Conservation (phyloP, 108 stramenopile genomes). For the Cyclotella sp. region DNA sequence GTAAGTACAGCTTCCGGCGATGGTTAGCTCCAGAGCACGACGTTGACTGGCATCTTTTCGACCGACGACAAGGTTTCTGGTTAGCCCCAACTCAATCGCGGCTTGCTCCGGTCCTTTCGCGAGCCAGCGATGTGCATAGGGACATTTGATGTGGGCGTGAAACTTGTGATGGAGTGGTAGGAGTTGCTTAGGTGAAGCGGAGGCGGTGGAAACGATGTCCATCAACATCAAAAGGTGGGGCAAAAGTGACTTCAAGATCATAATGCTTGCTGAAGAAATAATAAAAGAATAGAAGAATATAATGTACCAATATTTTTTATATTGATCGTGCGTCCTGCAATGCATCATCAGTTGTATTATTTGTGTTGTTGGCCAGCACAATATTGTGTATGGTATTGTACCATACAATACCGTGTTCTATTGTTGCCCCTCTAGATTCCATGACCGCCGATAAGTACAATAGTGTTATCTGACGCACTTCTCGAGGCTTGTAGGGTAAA, state of each 20-base stretch:
- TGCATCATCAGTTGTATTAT: no score
- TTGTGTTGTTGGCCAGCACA: no score
- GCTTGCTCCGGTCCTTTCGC: constrained; percentile 54
- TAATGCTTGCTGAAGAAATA: constrained; percentile 4
- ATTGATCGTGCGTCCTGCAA: no score
- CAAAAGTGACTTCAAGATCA: not conserved
- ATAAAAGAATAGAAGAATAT: no score
- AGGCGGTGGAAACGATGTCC: no score
- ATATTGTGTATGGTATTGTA: no score
- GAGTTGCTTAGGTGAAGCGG: not conserved
- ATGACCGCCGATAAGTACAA: no score
- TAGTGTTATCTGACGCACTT: no score
- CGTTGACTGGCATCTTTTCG: not conserved
- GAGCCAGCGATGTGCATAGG: constrained; percentile 53
- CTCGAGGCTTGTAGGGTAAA: no score
- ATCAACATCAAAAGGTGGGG: not conserved
- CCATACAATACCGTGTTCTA: no score
- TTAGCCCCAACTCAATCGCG: constrained; percentile 38
- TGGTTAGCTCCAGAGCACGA: constrained; percentile 4
- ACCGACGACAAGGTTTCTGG: not conserved
- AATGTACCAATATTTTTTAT: no score
- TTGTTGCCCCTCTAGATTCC: no score
- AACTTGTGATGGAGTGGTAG: constrained; percentile 31
- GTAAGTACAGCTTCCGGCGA: constrained; percentile 37
- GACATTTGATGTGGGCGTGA: constrained; percentile 41